Evolutionary conservation across 768 basidiomycete species (phyloP), one percentile per base, ranked within the genome.

Genomic region (Sistotremastrum suecicum): DNA sequence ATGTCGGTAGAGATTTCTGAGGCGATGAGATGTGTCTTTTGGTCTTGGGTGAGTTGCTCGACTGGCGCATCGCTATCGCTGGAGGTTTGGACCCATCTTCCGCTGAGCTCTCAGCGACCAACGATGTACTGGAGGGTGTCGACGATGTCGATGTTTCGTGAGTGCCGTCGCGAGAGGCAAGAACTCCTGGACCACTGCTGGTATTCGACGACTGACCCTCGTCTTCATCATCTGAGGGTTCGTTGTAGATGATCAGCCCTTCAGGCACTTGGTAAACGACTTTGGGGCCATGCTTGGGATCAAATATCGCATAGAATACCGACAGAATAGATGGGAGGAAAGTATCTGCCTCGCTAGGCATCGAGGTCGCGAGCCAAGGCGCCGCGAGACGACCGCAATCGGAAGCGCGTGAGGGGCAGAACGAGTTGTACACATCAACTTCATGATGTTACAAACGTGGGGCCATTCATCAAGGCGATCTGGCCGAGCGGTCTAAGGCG

Each of bases 231-330:
- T 12, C 10, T 38, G 37, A 12, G 12, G 12, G 10, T 10, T 12
- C 12, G 11, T 10, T 38, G 37, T 38, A 38, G 11, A 10, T 38
- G 50, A 94, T 87, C 43, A 90, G 76, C 39, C 80, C 87, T 59
- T 95, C 94, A 1, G 94, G 94, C 5, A 95, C 90, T 63, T 98
- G 92, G 56, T 83, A 84, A 4, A 88, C 78, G 40, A 98, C 83
- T 56, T 86, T 86, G 2, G 90, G 86, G 2, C 95, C 94, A 45
- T 83, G 76, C 4, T 65, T 66, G 35, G 81, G 72, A 63, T 98
- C 89, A 59, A 99, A 98, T 9, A 84, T 78, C 3, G 92, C 83
- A 57, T 95, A 97, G 67, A 98, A 97, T 9, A 94, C 83, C 7
- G 88, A 90, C 54, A 81, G 78, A 47, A 88, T 83, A 11, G 68